Conservation (phyloP, 225 moss, liverwort and hornwort species). For the Bryoerythrophyllum caledonicum region DNA sequence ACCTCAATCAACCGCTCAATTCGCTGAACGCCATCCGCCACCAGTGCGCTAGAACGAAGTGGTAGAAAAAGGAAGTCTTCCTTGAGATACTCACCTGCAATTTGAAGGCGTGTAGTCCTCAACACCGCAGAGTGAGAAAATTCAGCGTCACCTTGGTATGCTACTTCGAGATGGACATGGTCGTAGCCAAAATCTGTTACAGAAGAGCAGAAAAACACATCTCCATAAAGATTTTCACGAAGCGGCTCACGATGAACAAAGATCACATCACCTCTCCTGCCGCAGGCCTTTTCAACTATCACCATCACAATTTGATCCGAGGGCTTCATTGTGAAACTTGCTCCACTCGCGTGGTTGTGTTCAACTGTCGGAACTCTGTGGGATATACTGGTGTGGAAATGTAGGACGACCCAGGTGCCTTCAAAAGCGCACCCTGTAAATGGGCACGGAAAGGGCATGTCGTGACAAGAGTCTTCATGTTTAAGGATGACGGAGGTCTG, state of each 20-base stretch:
- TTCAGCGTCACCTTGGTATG: too few relatives aligned
- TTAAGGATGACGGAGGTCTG: too few relatives aligned
- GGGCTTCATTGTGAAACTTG: background rate
- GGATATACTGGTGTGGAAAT: background rate
- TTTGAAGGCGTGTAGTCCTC: background rate
- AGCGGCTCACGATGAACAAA: background rate
- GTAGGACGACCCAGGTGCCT: background rate
- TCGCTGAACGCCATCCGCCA: too few relatives aligned
- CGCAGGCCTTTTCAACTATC: background rate
- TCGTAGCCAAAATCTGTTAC: rapidly evolving
- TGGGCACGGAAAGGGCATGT: too few relatives aligned
- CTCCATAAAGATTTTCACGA: background rate
- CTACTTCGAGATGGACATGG: background rate
- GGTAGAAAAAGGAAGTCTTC: background rate
- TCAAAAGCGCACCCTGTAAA: background rate
- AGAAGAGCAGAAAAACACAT: background rate
- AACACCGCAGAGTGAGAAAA: background rate
- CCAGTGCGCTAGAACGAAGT: background rate
- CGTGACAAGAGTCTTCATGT: too few relatives aligned
- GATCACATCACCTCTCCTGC: background rate
- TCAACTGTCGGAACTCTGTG: background rate
- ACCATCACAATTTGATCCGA: background rate
- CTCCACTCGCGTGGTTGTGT: background rate
- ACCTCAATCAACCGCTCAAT: background rate
- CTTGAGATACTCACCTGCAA: background rate